Evolutionary conservation across 2,329 filamentous ascomycete species (phyloP), one percentile per base, ranked within the genome.

Genomic region (Curvularia sp.): DNA sequence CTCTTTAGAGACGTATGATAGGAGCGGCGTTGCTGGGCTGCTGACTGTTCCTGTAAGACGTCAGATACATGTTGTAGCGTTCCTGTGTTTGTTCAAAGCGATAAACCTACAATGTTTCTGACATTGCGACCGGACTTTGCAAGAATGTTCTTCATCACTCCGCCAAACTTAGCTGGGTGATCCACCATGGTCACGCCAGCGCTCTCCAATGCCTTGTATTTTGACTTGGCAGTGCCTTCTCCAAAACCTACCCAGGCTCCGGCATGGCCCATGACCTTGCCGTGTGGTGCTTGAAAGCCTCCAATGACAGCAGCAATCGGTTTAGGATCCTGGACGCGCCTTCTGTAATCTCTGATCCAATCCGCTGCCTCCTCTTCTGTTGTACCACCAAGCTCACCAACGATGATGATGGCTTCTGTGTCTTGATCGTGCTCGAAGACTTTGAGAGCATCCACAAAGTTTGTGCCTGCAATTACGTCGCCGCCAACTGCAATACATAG

Each of bases 401-500:
- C 84, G 12, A 92, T 74, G 13, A 91, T 86, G 47, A 92, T 90
- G 6, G 85, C 89, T 64, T 90, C 83, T 0, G 90, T 92, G 55
- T 89, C 84, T 15, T 84, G 78, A 66, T 92, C 89, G 36, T 86
- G 75, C 66, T 87, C 84, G 53, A 92, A 87, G 3, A 91, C 82
- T 57, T 83, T 83, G 55, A 92, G 77, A 0, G 86, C 89, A 69
- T 93, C 91, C 1, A 88, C 84, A 63, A 93, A 87, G 55, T 88
- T 88, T 1, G 90, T 94, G 0, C 91, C 91, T 1, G 88, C 86
- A 55, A 92, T 79, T 34, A 90, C 83, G 70, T 93, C 91, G 2
- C 91, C 91, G 2, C 91, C 91, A 80, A 93, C 89, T 15, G 89
- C 90, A 43, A 93, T 87, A 41, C 89, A 90, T 6, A 93, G 78